Percentiles rank a stretch among this genome's conserved stretches.
phyloP scores from a whole-genome alignment of 1,284 basidiomycete species.

The Gastroboletus turbinatus region DNA sequence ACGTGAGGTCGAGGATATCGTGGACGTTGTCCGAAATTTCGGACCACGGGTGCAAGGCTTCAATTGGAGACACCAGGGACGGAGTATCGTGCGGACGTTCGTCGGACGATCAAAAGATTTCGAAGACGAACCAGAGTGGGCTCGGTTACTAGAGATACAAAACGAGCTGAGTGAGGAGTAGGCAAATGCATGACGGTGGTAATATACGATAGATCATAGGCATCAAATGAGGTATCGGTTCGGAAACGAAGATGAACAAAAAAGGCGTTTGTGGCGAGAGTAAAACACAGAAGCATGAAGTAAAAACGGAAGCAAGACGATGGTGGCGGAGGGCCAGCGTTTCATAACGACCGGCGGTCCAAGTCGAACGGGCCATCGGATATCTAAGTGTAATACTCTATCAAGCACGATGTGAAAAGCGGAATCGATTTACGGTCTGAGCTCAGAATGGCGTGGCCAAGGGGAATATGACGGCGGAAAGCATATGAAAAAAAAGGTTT shows the following conservation, averaged over 20 bases:
- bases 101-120: constrained; percentile 82
- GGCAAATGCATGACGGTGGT: constrained; percentile 8
- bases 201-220: constrained; percentile 14
- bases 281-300: constrained; percentile 16
- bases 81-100: constrained; percentile 87
- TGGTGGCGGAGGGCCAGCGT: constrained; percentile 10
- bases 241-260: background rate
- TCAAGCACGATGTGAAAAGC: constrained; percentile 1
- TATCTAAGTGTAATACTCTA: constrained; percentile 1
- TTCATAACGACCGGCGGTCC: constrained; percentile 19
- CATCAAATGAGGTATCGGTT: background rate
- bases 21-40: constrained; percentile 81
- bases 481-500: background rate
- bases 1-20: constrained; percentile 78
- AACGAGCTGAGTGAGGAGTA: constrained; percentile 47
- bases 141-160: constrained; percentile 58
- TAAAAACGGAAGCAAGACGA: constrained; percentile 1
- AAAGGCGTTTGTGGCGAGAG: background rate
- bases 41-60: constrained; percentile 64
- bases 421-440: background rate
- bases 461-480: constrained; percentile 5
- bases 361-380: constrained; percentile 8
- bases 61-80: constrained; percentile 84
- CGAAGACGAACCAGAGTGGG: constrained; percentile 86
- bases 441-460: constrained; percentile 4